Evolutionary conservation across 495 filamentous ascomycete genomes (phyloP), one percentile per base, ranked within the genome.

Genomic region (Penicillium coprophilum): DNA sequence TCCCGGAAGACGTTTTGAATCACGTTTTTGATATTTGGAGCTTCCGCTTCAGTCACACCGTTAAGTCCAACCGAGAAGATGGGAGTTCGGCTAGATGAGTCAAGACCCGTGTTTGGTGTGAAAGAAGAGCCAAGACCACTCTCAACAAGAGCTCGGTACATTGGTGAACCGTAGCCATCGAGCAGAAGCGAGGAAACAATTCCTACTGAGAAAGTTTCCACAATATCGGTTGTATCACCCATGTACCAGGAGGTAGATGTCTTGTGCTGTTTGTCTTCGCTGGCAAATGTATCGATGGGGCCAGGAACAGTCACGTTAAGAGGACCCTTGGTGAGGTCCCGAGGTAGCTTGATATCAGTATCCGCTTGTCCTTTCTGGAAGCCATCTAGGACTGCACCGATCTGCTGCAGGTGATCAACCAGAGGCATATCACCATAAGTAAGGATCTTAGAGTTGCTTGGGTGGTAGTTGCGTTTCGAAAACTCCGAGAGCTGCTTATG

Each of bases 371-470:
- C 87, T 55, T 75, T 84, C 20, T 84, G 80, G 65, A 96, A 97
- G 2, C 73, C 74, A 50, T 82, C 77, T 49, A 98, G 76, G 34
- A 86, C 85, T 7, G 80, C 76, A 63, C 89, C 84, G 46, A 97
- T 78, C 63, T 92, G 87, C 63, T 81, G 73, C 41, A 97, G 68
- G 71, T 98, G 94, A 52, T 87, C 85, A 19, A 74, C 77, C 40
- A 98, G 72, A 0, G 90, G 88, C 86, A 96, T 92, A 65, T 98
- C 87, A 51, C 94, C 94, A 61, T 98, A 98, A 1, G 94, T 97
- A 61, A 97, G 83, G 19, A 98, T 76, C 72, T 96, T 97, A 15
- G 92, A 85, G 70, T 97, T 97, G 64, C 92, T 97, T 0, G 94
- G 94, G 71, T 98, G 92, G 61, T 98, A 98, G 69, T 98, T 90